These are phyloP conservation scores for Mucor saturninus DNA, from an alignment of 371 early-diverging fungal species.

Conservation along the genomic window DNA sequence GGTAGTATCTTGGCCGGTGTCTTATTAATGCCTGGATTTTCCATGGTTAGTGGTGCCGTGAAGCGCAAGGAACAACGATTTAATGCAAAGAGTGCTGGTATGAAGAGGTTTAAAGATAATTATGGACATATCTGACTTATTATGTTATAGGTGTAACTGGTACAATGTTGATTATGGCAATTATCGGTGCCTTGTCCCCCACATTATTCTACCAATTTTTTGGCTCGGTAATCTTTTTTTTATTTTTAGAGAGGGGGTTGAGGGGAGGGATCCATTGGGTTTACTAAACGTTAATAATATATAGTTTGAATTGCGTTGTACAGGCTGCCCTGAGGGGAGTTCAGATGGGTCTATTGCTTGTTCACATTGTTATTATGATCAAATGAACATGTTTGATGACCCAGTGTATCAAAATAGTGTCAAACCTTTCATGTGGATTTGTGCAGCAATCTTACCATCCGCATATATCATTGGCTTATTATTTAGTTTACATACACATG, in stretches of 20 bases:
- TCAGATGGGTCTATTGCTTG: conserved; percentile 43
- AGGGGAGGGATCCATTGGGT: no score
- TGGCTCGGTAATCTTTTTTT: conserved; percentile 60
- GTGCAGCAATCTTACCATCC: conserved; percentile 83
- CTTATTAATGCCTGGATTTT: conserved; percentile 89
- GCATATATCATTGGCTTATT: conserved; percentile 90
- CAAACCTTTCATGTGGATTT: conserved; percentile 87
- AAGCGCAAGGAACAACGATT: conserved; percentile 92
- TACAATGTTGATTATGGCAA: conserved; percentile 93
- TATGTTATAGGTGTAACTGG: conserved; percentile 78
- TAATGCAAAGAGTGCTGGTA: conserved; percentile 91
- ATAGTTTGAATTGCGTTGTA: conserved; percentile 66
- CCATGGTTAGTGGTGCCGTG: conserved; percentile 94
- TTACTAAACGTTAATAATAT: not conserved
- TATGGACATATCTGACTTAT: not conserved
- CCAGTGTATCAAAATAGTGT: conserved; percentile 81
- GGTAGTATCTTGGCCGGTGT: conserved; percentile 92
- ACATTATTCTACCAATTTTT: conserved; percentile 93
- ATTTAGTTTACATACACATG: conserved; percentile 94
- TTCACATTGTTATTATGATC: conserved; percentile 67
- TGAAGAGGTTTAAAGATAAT: not conserved
- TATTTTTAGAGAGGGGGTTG: not conserved
- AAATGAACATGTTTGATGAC: conserved; percentile 74
- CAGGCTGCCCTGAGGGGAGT: conserved; percentile 52
- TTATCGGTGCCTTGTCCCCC: conserved; percentile 93